Evolutionary conservation across 2,329 filamentous ascomycete species (phyloP), one percentile per base, ranked within the genome.

Genomic region (Microsporum canis): DNA sequence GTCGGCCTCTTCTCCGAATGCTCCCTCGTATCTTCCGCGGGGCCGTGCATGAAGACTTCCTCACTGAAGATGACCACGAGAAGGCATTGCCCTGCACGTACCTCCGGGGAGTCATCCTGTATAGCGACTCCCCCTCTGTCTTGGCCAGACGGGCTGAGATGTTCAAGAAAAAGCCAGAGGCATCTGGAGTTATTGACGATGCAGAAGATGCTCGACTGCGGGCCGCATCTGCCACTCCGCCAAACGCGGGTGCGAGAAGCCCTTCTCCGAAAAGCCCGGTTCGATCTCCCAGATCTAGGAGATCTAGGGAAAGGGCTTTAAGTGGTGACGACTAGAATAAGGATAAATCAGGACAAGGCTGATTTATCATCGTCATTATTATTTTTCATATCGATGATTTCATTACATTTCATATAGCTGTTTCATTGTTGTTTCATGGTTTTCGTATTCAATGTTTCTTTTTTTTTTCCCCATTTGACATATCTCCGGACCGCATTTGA

Each of bases 1-100:
- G 62, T 14, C 64, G 61, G 23, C 75, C 81, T 6, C 70, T 82
- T 27, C 70, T 82, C 7, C 75, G 79, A 29, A 72, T 80, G 2
- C 79, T 82, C 69, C 80, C 80, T 1, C 76, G 78, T 57, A 78
- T 82, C 47, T 72, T 74, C 55, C 77, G 80, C n/a, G 80, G 82
- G 67, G 71, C 77, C 12, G 77, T 77, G 12, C 79, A 80, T 61
- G 73, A 75, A 60, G 73, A 76, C 60, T 78, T 80, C 67, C 68
- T 70, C 27, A 57, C 66, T 5, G 73, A 76, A 2, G 73, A 74
- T 39, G 78, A 79, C 57, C 70, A 71, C 45, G 78, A 80, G 61
- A 73, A 75, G 57, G 76, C 75, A 7, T 68, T 62, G 2, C 62
- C 68, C 1, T 79, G 76, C 66, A 70, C 79, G n/a, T 82, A 80